Evolutionary conservation across 2,329 filamentous ascomycete species (phyloP), one percentile per base, ranked within the genome.

Genomic region (Phaeosphaeriaceae sp.): DNA sequence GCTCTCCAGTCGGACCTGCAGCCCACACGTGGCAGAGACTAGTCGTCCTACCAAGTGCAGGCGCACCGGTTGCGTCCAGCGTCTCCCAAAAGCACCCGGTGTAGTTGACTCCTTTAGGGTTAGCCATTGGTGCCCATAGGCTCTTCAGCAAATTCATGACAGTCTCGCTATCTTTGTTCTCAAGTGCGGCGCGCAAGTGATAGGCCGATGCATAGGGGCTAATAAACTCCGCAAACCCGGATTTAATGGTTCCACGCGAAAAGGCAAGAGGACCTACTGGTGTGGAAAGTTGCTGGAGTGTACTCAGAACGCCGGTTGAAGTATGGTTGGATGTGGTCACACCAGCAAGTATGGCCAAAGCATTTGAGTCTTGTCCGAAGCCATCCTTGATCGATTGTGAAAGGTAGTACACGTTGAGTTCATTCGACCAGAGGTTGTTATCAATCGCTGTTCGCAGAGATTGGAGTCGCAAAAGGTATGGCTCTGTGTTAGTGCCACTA

Each of bases 21-120:
- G 60, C 54, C 71, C 71, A 74, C 1, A 63, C 71, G 40, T 74
- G 71, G 30, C 71, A 73, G 0, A 74, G 48, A 15, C 64, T 68
- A 2, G 71, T 74, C 1, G 26, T 17, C 6, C 54, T 3, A 0
- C 66, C 67, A 2, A 71, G 52, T 1, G 61, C 67, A 1, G 67
- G 66, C 6, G 26, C 39, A 1, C 67, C 69, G 7, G 54, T 47
- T 3, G 43, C 23, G 18, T 60, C 41, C 8, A 71, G 44, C 0
- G 63, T 65, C 50, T 72, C 68, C 66, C 67, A 72, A 55, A 71
- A 70, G 6, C 45, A 54, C 16, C 60, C 61, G 0, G 66, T 71
- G 40, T 70, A 69, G 37, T 71, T 72, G 2, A 46, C 51, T 13
- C 63, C 51, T 0, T 6, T 1, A 0, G 49, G 43, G 16, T 66